phyloP scores from a whole-genome alignment of 306 rosid species.

The Pyrus bretschneideri region DNA sequence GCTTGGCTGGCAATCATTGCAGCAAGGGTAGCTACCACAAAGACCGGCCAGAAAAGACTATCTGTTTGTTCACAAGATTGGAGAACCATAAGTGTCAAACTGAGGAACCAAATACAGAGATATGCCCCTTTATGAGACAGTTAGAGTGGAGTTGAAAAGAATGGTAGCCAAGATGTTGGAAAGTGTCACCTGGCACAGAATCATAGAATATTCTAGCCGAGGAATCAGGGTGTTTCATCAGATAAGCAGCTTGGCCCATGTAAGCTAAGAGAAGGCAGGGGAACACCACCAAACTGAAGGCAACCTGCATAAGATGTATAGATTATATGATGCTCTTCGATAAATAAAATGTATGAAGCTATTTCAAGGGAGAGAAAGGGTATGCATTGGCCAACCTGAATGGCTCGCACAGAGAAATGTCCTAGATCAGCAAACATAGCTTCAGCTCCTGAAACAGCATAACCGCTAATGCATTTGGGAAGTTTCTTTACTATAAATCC shows the following conservation, averaged over 20 bases:
- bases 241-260: conserved; percentile 96
- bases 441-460: conserved; percentile 74
- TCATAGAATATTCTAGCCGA: conserved; percentile 56
- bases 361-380: conserved; percentile 6
- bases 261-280: conserved; percentile 94
- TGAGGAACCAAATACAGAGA: neutral
- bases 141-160: neutral
- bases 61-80: conserved; percentile 46
- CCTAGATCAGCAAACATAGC: conserved; percentile 99
- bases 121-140: conserved; percentile 1
- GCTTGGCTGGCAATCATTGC: conserved; percentile 99
- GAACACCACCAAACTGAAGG: conserved; percentile 81
- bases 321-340: neutral
- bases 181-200: conserved; percentile 83
- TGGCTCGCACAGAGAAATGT: conserved; percentile 77
- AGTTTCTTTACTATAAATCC: neutral
- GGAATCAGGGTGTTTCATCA: conserved; percentile 46
- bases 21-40: conserved; percentile 83
- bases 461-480: neutral
- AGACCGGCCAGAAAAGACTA: conserved; percentile 90
- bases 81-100: conserved; percentile 12
- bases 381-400: conserved; percentile 52
- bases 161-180: conserved; percentile 11
- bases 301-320: conserved; percentile 48
- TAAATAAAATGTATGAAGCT: neutral